Base-by-base conservation (phyloP, 208 protist genomes). In the Tetramitus jugosus region DNA sequence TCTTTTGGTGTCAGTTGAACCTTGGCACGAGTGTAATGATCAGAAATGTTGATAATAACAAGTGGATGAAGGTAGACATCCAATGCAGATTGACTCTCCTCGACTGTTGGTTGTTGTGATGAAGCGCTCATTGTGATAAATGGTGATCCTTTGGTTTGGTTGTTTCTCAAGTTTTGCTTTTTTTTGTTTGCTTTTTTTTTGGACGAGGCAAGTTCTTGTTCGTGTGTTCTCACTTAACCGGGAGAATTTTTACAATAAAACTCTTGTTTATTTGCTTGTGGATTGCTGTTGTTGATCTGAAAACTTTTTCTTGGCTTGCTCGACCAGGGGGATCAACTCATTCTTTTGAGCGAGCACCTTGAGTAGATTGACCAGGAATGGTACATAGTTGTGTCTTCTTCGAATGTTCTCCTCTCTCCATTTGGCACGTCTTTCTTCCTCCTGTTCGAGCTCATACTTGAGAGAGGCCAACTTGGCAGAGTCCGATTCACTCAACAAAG, bases 381-480 rank as follows among this genome's bases (percentile, higher is more conserved):
- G 94, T 20, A 95, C 89, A 86, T 97, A 98, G 85, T 98, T 97
- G 83, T 98, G 95, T 56, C 94, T 94, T 42, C 96, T 87, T 35
- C 95, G 87, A n/a, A 86, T 76, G 82, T 98, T 98, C 76, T 98
- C 97, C 23, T 83, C 76, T 56, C 81, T 79, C 74, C 90, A 91
- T 56, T 87, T 80, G 78, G 85, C 78, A 1, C 84, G 83, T 72
- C 84, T 82, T 35, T 69, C 76, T 60, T 89, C 60, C 37, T 95
- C 61, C 0, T 81, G 77, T 10, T 71, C 82, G 35, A 97, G 82
- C 61, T 88, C 84, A 26, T 84, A 84, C 37, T 89, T 79, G 8
- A 94, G 45, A 71, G 86, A n/a, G 33, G 56, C 8, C 14, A 87
- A 86, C 39, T 94, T 85, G 6, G 85, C 14, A 26, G 39, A 43